phyloP scores from a whole-genome alignment of 306 rosid species.

The Vigna hirtella region DNA sequence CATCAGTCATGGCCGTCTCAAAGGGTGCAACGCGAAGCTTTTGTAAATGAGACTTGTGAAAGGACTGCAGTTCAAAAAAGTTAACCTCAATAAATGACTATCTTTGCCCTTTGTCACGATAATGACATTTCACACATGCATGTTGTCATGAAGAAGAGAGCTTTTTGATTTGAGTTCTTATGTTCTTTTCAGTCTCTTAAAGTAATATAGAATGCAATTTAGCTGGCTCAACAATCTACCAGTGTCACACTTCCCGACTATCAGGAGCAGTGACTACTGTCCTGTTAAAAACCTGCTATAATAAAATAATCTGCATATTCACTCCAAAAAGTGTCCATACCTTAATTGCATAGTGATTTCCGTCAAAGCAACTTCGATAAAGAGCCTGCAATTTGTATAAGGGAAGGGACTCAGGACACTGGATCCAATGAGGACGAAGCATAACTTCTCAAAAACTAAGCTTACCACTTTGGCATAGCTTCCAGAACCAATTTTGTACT shows the following conservation, averaged over 20 bases:
- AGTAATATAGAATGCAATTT: conserved; percentile 9
- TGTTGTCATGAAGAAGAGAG: conserved; percentile 40
- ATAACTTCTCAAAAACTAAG: conserved; percentile 22
- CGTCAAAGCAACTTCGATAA: conserved; percentile 69
- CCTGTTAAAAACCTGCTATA: conserved; percentile 3
- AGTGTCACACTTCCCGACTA: conserved; percentile 22
- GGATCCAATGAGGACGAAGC: conserved; percentile 16
- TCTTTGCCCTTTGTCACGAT: conserved; percentile 14
- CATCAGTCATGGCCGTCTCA: conserved; percentile 99
- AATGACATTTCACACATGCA: conserved; percentile 31
- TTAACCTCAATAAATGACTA: conserved; percentile 39
- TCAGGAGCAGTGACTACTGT: conserved; percentile 18
- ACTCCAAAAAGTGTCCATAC: conserved; percentile 49
- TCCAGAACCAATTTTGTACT: conserved; percentile 91
- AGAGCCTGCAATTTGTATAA: conserved; percentile 66
- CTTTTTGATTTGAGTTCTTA: conserved; percentile 22
- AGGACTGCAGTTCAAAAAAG: conserved; percentile 64
- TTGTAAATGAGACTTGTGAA: conserved; percentile 94
- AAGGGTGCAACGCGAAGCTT: conserved; percentile 96
- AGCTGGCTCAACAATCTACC: conserved; percentile 38
- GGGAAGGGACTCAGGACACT: conserved; percentile 40
- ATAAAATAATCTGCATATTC: conserved; percentile 8
- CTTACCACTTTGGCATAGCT: conserved; percentile 99
- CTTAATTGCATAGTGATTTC: conserved; percentile 90
- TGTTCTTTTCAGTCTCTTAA: conserved; percentile 28